Conservation (phyloP, 352 stramenopile species). For the Plasmopara viticola region DNA sequence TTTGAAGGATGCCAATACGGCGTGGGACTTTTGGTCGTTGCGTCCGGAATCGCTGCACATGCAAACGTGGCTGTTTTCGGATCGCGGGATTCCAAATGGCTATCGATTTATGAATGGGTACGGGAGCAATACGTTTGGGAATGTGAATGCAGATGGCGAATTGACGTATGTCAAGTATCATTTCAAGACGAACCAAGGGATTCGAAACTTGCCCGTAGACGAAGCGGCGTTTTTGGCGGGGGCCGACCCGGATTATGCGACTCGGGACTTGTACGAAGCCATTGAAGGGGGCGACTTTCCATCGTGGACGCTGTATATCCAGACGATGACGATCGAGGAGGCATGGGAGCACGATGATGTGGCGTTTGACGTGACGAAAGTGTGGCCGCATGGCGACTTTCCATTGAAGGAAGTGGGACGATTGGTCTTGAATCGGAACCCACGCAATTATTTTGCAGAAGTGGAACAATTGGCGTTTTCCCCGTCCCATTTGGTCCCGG, state of each 20-base stretch:
- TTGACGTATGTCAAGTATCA: conserved; percentile 87
- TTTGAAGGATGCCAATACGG: conserved; percentile 75
- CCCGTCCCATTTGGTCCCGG: conserved; percentile 82
- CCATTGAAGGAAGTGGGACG: conserved; percentile 72
- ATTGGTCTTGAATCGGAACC: conserved; percentile 83
- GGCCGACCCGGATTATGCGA: conserved; percentile 76
- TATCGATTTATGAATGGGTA: conserved; percentile 88
- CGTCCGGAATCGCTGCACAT: conserved; percentile 80
- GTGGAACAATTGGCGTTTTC: conserved; percentile 88
- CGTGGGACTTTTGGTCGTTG: conserved; percentile 85
- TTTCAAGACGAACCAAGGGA: conserved; percentile 84
- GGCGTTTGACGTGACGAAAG: conserved; percentile 88
- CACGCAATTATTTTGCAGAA: conserved; percentile 87
- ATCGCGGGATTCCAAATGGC: conserved; percentile 75
- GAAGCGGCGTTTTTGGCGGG: conserved; percentile 52
- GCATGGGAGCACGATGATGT: conserved; percentile 45
- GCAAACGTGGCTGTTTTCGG: conserved; percentile 78
- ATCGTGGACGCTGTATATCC: conserved; percentile 79
- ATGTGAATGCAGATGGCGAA: conserved; percentile 61
- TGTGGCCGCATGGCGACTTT: conserved; percentile 81
- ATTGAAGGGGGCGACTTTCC: conserved; percentile 64
- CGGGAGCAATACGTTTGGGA: conserved; percentile 85
- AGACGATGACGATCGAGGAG: conserved; percentile 80
- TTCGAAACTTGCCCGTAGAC: conserved; percentile 66
- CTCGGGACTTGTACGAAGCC: conserved; percentile 81